These are phyloP conservation scores for Aquilaria malaccensis DNA, from an alignment of 345 rosid genomes.

Conservation along the genomic window DNA sequence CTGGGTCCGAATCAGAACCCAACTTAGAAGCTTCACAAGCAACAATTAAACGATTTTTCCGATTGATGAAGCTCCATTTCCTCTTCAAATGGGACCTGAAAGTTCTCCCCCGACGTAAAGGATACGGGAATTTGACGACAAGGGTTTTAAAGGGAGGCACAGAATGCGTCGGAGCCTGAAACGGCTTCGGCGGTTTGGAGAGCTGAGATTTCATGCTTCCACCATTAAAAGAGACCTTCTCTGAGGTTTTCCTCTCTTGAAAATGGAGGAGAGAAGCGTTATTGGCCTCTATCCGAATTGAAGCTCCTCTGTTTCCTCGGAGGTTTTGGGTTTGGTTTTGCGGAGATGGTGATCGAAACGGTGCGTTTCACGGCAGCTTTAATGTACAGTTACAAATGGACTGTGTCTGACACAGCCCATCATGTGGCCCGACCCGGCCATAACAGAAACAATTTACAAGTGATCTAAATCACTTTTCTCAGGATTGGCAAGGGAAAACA, in stretches of 20 bases:
- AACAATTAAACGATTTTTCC: constrained; percentile 11
- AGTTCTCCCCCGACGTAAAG: constrained; percentile 14
- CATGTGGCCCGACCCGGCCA: no score
- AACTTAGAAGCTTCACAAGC: constrained; percentile 28
- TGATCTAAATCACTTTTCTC: no score
- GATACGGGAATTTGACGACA: constrained; percentile 14
- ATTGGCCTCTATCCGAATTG: not conserved
- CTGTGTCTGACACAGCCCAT: no score
- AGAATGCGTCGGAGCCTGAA: constrained; percentile 24
- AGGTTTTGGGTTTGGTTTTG: no score
- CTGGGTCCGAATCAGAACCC: constrained; percentile 33
- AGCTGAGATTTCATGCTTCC: constrained; percentile 36
- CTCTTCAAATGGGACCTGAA: constrained; percentile 12
- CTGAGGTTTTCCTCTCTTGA: constrained; percentile 9
- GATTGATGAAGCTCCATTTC: constrained; percentile 14
- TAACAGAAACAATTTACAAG: no score
- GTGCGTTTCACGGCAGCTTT: no score
- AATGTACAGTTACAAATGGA: no score
- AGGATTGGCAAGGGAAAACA: no score
- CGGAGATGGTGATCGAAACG: not conserved
- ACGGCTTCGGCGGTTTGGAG: constrained; percentile 31
- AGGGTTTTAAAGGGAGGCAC: constrained; percentile 23
- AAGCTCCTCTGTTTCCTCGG: no score
- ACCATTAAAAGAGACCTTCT: constrained; percentile 12
- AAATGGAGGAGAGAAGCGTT: constrained; percentile 11